phyloP scores from a whole-genome alignment of 2,329 filamentous ascomycete genomes.

The Sclerotinia spermophila region DNA sequence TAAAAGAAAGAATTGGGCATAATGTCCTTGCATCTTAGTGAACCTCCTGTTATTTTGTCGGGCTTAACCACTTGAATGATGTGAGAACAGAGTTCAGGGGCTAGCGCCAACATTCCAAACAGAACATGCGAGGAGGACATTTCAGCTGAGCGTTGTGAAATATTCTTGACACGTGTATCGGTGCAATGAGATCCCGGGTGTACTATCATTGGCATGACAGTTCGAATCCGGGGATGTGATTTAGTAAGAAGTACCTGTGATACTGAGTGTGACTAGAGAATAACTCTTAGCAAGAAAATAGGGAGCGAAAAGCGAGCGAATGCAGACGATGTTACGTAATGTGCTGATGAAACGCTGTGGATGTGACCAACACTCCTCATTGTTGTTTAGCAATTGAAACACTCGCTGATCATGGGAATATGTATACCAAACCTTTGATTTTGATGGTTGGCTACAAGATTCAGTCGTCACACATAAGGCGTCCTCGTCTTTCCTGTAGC shows the following conservation, averaged over 20 bases:
- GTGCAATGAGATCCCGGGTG: not conserved
- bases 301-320: not conserved
- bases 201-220: not conserved
- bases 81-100: not conserved
- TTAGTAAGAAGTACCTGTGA: not conserved
- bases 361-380: not conserved
- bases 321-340: not conserved
- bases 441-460: not conserved
- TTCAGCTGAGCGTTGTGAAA: not conserved
- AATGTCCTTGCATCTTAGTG: not conserved
- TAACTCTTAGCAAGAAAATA: not conserved
- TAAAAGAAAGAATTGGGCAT: not conserved
- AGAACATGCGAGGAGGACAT: not conserved
- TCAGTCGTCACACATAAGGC: not conserved
- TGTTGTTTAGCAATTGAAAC: not conserved
- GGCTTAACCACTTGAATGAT: not conserved
- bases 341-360: not conserved
- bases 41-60: not conserved
- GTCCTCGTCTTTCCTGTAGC: not conserved
- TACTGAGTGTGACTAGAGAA: not conserved
- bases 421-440: not conserved
- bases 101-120: not conserved
- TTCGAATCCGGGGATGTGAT: not conserved
- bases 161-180: not conserved
- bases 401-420: not conserved